These are phyloP conservation scores for Fusarium protoensiforme DNA, from an alignment of 2,329 filamentous ascomycete species.

Conservation along the genomic window DNA sequence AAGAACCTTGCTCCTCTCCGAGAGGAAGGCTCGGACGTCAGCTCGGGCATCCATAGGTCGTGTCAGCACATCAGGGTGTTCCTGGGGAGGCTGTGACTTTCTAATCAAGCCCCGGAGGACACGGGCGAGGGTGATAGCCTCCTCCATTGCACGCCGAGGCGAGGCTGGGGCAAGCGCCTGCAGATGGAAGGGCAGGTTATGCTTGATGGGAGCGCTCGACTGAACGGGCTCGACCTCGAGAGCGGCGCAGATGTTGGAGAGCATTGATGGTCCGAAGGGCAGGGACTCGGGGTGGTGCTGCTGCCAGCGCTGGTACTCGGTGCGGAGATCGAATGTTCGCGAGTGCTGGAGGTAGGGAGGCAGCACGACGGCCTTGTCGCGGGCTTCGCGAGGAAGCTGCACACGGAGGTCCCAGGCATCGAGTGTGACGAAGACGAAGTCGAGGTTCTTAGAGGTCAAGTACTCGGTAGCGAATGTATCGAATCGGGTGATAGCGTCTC, in stretches of 20 bases:
- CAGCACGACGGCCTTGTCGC: constrained; percentile 97
- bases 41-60: constrained; percentile 96
- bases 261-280: constrained; percentile 93
- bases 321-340: constrained; percentile 94
- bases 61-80: constrained; percentile 94
- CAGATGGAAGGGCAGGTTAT: constrained; percentile 97
- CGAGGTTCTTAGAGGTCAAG: constrained; percentile 87
- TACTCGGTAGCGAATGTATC: constrained; percentile 94
- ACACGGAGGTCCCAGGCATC: constrained; percentile 99
- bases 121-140: constrained; percentile 91
- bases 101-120: constrained; percentile 92
- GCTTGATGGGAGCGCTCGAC: constrained; percentile 97
- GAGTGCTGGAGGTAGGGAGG: constrained; percentile 98
- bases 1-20: constrained; percentile 96
- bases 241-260: constrained; percentile 97
- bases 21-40: constrained; percentile 94
- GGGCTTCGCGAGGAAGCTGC: constrained; percentile 95
- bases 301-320: constrained; percentile 98
- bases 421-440: constrained; percentile 98
- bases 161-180: constrained; percentile 96
- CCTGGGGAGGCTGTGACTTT: constrained; percentile 93
- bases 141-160: constrained; percentile 95
- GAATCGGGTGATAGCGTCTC: constrained; percentile 95
- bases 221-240: constrained; percentile 98
- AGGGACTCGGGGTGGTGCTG: constrained; percentile 97